Evolutionary conservation across 345 rosid genomes (phyloP).

Genomic region (Aquilaria yunnanensis): DNA sequence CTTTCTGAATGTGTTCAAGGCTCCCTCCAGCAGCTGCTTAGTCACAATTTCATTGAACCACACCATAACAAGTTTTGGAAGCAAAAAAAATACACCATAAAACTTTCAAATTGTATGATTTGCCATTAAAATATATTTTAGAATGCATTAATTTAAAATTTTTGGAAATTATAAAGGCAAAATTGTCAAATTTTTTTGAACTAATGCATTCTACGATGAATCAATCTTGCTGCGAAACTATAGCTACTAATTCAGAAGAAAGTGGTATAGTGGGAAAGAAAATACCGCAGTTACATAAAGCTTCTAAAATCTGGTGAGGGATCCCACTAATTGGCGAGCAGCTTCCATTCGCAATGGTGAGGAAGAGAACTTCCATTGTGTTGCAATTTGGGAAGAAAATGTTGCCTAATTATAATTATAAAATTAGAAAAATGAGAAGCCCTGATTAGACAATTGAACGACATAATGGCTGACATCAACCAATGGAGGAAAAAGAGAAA

Average conservation of each 20-base stretch:
- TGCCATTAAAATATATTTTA: no score
- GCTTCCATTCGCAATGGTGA: constrained; percentile 40
- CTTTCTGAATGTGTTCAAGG: constrained; percentile 72
- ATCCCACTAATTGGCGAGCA: constrained; percentile 65
- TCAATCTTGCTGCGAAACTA: neutral
- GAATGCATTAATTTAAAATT: no score
- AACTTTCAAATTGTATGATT: neutral
- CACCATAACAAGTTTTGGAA: constrained; percentile 49
- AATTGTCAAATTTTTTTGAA: no score
- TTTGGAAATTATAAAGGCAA: no score
- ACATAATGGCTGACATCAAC: constrained; percentile 19
- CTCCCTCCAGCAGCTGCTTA: constrained; percentile 73
- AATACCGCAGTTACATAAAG: constrained; percentile 19
- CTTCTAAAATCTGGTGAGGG: constrained; percentile 21
- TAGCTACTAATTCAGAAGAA: neutral
- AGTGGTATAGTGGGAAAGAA: neutral
- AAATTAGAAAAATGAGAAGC: neutral
- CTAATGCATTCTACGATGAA: neutral
- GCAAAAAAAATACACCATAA: neutral
- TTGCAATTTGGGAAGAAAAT: constrained; percentile 16
- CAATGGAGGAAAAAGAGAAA: constrained; percentile 27
- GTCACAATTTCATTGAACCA: constrained; percentile 95
- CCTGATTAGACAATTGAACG: neutral
- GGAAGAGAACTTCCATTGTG: constrained; percentile 28
- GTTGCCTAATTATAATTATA: constrained; percentile 11